phyloP scores from a whole-genome alignment of 805 yeast species.

The Candida hispaniensis region DNA sequence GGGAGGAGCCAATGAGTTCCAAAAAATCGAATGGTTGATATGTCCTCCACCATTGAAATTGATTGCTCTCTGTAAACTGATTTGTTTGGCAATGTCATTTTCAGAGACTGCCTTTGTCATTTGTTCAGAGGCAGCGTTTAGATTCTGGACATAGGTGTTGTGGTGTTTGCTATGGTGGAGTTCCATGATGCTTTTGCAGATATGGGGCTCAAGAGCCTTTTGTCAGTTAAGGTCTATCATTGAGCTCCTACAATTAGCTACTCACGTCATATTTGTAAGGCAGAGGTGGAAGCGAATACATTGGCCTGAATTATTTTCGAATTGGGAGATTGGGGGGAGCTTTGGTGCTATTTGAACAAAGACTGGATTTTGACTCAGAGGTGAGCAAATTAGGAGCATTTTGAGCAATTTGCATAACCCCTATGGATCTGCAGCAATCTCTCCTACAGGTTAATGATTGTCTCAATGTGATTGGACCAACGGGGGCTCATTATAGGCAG shows the following conservation, averaged over 20 bases:
- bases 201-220: conserved; percentile 22
- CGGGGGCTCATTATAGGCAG: too few relatives aligned
- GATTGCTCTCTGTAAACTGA: conserved; percentile 53
- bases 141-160: conserved; percentile 79
- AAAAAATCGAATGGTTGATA: conserved; percentile 72
- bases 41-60: conserved; percentile 89
- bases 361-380: too few relatives aligned
- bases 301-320: too few relatives aligned
- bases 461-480: too few relatives aligned
- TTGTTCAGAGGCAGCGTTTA: conserved; percentile 64
- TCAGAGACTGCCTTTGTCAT: conserved; percentile 48
- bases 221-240: not conserved
- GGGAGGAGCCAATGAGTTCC: conserved; percentile 77
- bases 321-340: too few relatives aligned
- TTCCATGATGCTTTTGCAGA: conserved; percentile 20
- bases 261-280: conserved; percentile 19
- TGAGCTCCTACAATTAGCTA: not conserved
- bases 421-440: too few relatives aligned
- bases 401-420: too few relatives aligned
- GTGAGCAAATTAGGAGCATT: too few relatives aligned
- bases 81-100: conserved; percentile 47
- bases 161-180: conserved; percentile 78
- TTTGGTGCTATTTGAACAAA: too few relatives aligned
- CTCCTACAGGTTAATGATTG: too few relatives aligned
- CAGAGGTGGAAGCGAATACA: conserved; percentile 18